Base-by-base conservation (phyloP, 345 rosid genomes). In the Euclidium syriacum region DNA sequence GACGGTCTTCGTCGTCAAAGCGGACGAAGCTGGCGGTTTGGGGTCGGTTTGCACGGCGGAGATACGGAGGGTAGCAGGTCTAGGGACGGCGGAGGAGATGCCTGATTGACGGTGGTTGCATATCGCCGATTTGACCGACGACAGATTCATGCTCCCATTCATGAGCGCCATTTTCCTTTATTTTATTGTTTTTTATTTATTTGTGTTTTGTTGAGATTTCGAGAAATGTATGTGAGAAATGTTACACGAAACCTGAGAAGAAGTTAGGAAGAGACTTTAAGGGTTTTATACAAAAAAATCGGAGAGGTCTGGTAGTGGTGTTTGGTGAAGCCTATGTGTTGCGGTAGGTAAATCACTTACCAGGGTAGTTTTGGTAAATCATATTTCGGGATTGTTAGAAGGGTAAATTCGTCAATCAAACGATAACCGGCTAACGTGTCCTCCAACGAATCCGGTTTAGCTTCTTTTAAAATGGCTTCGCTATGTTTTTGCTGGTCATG, bases 41-140 rank as follows among this genome's bases (percentile, higher is more conserved):
- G 75, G 75, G 9, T 71, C 75, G 49, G 62, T 71, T 34, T 71
- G 75, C 0, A 71, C 75, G 56, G 75, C 71, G 49, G 75, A 71
- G 66, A 64, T 58, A 47, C 71, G 49, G 66, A 71, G 52, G 40
- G 59, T 58, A 5, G 70, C 36, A 2, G 4, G 64, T 49, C 60
- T 71, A 11, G 70, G 34, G 0, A 27, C 54, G 64, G 58, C 6
- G 63, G 69, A 48, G 52, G 69, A 48, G 64, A 49, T 16, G 48
- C 16, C 22, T 47, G 75, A 1, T 40, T 62, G 69, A 55, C 74
- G 69, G 58, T 70, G 64, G 64, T 57, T 56, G 66, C 15, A 19
- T 10, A 58, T 42, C 35, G 70, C 39, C 15, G 64, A 34, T 24
- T 69, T 67, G 19, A 38, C 29, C 23, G 72, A 62, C 17, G 64